Percentiles rank a stretch among this genome's conserved stretches.
Evolutionary conservation across 371 early-diverging fungal genomes (phyloP).

Genomic region (Parasitella parasitica): DNA sequence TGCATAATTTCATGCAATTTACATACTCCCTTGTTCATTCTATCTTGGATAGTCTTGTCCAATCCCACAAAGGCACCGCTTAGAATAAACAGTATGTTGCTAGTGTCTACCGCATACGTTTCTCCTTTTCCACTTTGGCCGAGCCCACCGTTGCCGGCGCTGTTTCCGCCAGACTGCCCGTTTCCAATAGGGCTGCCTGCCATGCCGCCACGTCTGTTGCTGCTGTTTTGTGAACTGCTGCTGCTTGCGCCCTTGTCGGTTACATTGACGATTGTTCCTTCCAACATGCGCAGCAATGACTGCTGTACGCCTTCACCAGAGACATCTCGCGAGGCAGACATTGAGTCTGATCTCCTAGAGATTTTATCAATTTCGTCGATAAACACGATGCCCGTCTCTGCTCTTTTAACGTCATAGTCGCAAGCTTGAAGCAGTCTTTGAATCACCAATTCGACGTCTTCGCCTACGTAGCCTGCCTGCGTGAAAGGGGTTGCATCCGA

Average conservation of each 20-base stretch:
- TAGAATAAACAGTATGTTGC: constrained; percentile 87
- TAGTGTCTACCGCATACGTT: constrained; percentile 81
- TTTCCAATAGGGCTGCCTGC: constrained; percentile 30
- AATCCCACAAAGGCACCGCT: constrained; percentile 91
- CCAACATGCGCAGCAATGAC: constrained; percentile 82
- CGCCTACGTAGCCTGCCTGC: constrained; percentile 92
- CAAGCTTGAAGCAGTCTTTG: constrained; percentile 81
- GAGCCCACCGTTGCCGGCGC: neutral
- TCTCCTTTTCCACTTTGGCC: constrained; percentile 64
- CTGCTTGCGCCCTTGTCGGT: constrained; percentile 74
- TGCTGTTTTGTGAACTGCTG: constrained; percentile 8
- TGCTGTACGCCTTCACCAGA: constrained; percentile 95
- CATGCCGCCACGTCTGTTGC: constrained; percentile 27
- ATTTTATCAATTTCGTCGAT: constrained; percentile 94
- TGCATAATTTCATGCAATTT: neutral
- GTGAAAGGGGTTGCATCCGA: constrained; percentile 92
- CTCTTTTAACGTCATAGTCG: constrained; percentile 81
- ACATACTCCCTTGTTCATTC: constrained; percentile 72
- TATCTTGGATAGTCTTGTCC: constrained; percentile 77
- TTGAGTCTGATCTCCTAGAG: constrained; percentile 70
- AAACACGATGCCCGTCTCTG: constrained; percentile 89
- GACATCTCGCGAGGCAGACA: constrained; percentile 80
- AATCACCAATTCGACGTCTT: constrained; percentile 90
- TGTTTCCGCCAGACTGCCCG: constrained; percentile 33
- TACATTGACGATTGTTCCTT: constrained; percentile 83